Evolutionary conservation across 495 filamentous ascomycete genomes (phyloP).

Genomic region (Talaromyces thailandensis): DNA sequence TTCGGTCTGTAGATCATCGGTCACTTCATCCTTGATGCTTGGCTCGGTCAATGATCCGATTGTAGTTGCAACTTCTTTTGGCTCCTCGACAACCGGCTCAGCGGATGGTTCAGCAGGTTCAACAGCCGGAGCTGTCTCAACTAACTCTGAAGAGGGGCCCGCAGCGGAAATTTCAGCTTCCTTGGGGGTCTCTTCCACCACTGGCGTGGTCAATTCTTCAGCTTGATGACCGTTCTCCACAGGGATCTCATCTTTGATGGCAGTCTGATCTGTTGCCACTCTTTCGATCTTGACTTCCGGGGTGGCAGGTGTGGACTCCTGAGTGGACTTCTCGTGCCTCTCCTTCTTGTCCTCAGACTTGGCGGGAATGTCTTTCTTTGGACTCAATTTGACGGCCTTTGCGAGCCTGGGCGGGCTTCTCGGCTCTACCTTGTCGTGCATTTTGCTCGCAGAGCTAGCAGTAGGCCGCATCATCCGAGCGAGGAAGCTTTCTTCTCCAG

Average conservation of each 20-base stretch:
- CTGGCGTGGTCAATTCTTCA: background rate
- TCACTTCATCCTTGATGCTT: background rate
- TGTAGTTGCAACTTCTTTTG: background rate
- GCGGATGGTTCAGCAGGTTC: background rate
- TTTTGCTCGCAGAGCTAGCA: slow-evolving; percentile 66
- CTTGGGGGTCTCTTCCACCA: background rate
- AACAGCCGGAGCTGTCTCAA: background rate
- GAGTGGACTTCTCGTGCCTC: background rate
- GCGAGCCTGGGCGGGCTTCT: slow-evolving; percentile 27
- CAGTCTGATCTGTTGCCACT: background rate
- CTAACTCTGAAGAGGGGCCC: background rate
- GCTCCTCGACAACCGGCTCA: background rate
- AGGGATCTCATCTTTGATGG: background rate
- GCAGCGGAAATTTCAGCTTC: background rate
- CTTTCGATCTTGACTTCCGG: background rate
- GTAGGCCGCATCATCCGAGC: slow-evolving; percentile 92
- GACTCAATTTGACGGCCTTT: slow-evolving; percentile 13
- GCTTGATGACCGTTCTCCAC: background rate
- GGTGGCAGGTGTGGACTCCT: background rate
- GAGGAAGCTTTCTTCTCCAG: slow-evolving; percentile 68
- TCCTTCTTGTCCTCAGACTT: background rate
- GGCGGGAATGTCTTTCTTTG: slow-evolving; percentile 11
- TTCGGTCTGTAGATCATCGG: background rate
- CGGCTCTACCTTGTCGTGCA: slow-evolving; percentile 56
- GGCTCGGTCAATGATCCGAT: background rate